phyloP scores from a whole-genome alignment of 208 protist species.

The Acanthamoeba rhysodes region DNA sequence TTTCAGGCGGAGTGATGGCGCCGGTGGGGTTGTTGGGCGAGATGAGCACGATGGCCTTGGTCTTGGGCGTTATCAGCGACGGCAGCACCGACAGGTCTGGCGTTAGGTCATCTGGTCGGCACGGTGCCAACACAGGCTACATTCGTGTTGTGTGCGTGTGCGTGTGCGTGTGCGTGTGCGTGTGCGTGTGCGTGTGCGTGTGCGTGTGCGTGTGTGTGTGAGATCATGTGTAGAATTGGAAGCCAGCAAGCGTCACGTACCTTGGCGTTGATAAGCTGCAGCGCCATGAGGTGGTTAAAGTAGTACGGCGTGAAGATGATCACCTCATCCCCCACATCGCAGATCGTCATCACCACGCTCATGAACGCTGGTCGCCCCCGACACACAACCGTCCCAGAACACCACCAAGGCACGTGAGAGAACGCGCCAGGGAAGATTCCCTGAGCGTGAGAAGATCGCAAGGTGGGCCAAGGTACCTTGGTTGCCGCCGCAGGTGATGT shows the following conservation, averaged over 20 bases:
- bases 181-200: not conserved
- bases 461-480: not conserved
- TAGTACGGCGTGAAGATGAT: constrained; percentile 75
- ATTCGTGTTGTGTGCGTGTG: not conserved
- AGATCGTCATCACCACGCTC: constrained; percentile 35
- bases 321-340: constrained; percentile 50
- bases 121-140: not conserved
- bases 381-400: too few species aligned
- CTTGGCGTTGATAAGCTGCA: constrained; percentile 60
- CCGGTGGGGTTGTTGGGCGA: constrained; percentile 73
- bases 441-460: not conserved
- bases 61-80: constrained; percentile 5
- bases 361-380: not conserved
- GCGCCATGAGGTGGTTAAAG: constrained; percentile 75
- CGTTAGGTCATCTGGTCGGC: not conserved
- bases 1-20: constrained; percentile 22
- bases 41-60: constrained; percentile 67
- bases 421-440: not conserved
- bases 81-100: constrained; percentile 18
- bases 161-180: not conserved
- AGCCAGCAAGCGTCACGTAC: not conserved
- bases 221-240: not conserved
- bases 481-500: constrained; percentile 11
- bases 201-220: too few species aligned
- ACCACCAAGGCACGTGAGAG: too few species aligned